Conservation (phyloP, 352 stramenopile species). For the Aphanomyces cochlioides region DNA sequence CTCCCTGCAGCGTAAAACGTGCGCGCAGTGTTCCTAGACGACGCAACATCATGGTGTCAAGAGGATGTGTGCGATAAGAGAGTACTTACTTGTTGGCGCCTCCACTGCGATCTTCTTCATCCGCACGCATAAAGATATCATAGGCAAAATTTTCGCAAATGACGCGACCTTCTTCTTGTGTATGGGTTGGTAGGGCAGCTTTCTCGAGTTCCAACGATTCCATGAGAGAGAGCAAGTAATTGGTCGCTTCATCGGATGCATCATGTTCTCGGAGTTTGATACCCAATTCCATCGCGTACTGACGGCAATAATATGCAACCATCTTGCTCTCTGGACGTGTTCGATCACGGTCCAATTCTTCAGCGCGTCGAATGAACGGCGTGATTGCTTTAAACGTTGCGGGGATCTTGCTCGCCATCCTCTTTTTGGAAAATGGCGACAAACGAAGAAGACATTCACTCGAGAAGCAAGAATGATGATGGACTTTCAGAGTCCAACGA, state of each 20-base stretch:
- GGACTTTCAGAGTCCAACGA: no score
- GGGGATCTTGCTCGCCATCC: conserved; percentile 72
- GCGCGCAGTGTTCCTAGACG: conserved; percentile 82
- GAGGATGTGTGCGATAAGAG: not conserved
- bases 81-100: conserved; percentile 77
- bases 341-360: conserved; percentile 93
- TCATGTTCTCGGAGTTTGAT: conserved; percentile 84
- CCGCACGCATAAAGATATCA: conserved; percentile 93
- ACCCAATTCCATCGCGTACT: conserved; percentile 85
- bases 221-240: conserved; percentile 88
- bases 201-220: conserved; percentile 91
- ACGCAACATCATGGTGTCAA: conserved; percentile 13
- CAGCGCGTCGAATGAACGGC: conserved; percentile 90
- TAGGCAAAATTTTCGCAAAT: conserved; percentile 86
- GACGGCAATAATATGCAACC: conserved; percentile 92
- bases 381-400: conserved; percentile 91
- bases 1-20: conserved; percentile 95
- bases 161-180: conserved; percentile 88
- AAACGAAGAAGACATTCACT: no score
- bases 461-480: no score
- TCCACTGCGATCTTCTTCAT: conserved; percentile 91
- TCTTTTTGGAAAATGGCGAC: conserved; percentile 28
- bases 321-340: conserved; percentile 89
- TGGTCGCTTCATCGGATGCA: conserved; percentile 70
- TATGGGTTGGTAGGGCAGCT: conserved; percentile 83